Evolutionary conservation across 2,329 filamentous ascomycete species (phyloP).

Genomic region (Spiromastix sp.): DNA sequence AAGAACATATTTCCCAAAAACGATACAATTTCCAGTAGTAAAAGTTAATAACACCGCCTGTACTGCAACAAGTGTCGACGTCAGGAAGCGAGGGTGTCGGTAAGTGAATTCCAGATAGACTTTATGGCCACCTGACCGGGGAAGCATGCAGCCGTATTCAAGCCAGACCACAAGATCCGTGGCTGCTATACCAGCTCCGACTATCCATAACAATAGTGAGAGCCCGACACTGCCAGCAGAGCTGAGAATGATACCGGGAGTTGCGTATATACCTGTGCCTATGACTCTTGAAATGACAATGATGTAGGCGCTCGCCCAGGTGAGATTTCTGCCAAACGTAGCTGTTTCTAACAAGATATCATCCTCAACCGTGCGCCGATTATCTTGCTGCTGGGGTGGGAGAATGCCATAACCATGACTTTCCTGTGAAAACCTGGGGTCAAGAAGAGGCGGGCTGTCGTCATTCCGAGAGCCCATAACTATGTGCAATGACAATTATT

Average conservation of each 20-base stretch:
- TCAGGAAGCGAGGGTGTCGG: conserved; percentile 51
- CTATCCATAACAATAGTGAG: conserved; percentile 51
- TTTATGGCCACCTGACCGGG: conserved; percentile 57
- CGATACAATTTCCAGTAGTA: conserved; percentile 59
- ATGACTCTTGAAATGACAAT: conserved; percentile 42
- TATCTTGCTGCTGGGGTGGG: background rate
- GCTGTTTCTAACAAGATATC: background rate
- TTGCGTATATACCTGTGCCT: conserved; percentile 62
- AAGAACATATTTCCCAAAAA: conserved; percentile 56
- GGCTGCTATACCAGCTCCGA: conserved; percentile 51
- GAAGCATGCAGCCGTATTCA: conserved; percentile 61
- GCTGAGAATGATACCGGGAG: conserved; percentile 55
- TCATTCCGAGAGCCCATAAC: too few relatives aligned
- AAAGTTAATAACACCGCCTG: conserved; percentile 57
- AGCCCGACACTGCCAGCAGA: conserved; percentile 57
- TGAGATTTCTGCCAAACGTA: background rate
- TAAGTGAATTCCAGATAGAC: conserved; percentile 64
- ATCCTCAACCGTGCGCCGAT: background rate
- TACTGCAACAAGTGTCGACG: conserved; percentile 54
- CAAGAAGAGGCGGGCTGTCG: too few relatives aligned
- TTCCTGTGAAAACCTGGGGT: too few relatives aligned
- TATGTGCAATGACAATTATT: too few relatives aligned
- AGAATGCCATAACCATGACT: background rate
- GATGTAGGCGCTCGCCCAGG: conserved; percentile 1
- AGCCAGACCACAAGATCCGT: conserved; percentile 52